Conservation (phyloP, 257 asterid genomes). For the Linaria vulgaris region DNA sequence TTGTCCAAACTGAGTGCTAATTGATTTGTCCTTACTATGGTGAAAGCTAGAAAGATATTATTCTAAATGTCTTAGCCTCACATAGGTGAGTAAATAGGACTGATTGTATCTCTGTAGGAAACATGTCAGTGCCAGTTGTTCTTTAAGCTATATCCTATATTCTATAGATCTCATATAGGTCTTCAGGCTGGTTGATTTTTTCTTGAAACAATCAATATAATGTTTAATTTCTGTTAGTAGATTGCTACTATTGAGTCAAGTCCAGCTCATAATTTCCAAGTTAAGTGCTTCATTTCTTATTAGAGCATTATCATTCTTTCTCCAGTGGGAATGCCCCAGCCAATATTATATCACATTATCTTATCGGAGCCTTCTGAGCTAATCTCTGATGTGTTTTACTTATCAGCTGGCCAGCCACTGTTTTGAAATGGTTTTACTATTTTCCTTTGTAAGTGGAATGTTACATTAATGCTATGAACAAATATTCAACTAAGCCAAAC, state of each 20-base stretch:
- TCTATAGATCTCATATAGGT: conserved; percentile 10
- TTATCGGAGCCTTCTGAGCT: background rate
- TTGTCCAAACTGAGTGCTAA: background rate
- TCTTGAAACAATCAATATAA: background rate
- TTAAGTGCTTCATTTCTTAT: conserved; percentile 9
- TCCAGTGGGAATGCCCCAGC: conserved; percentile 1
- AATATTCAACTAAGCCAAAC: background rate
- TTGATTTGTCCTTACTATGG: conserved; percentile 10
- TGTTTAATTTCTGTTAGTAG: conserved; percentile 4
- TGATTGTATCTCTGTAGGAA: conserved; percentile 7
- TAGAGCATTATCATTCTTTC: conserved; percentile 18
- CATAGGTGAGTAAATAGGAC: conserved; percentile 11
- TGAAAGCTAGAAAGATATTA: conserved; percentile 7
- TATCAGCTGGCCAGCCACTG: conserved; percentile 10
- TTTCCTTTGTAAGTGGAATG: no score
- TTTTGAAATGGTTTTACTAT: background rate
- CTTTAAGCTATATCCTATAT: conserved; percentile 21
- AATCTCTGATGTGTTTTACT: conserved; percentile 3
- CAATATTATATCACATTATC: conserved; percentile 3
- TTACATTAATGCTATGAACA: background rate
- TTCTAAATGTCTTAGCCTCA: conserved; percentile 16
- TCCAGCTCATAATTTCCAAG: conserved; percentile 11
- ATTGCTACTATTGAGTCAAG: conserved; percentile 6
- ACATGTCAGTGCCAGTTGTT: background rate
- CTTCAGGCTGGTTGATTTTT: conserved; percentile 16